phyloP scores from a whole-genome alignment of 73 alveolate genomes.

The Stentor roeselii region DNA sequence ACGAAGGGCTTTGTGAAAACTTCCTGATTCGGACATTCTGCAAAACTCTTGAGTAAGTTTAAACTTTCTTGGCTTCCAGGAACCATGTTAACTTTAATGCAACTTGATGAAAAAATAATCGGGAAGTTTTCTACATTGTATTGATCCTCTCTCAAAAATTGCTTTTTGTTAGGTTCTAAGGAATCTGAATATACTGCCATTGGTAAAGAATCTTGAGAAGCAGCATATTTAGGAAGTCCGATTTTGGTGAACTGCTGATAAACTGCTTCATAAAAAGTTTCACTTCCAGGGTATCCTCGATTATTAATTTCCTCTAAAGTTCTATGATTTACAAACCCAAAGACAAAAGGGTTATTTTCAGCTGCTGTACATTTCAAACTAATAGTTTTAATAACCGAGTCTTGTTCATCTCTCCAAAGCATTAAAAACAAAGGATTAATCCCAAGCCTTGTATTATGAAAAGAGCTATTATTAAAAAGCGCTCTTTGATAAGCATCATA shows the following conservation, averaged over 20 bases:
- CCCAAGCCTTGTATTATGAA: neutral
- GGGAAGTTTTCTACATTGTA: neutral
- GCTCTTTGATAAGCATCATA: neutral
- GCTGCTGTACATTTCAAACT: neutral
- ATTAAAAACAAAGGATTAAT: neutral
- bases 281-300: neutral
- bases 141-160: too few species aligned
- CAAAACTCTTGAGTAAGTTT: neutral
- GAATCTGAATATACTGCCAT: neutral
- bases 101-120: neutral
- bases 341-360: neutral
- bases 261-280: neutral
- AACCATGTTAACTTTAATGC: neutral
- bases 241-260: neutral
- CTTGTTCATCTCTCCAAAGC: neutral
- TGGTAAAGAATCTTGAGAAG: neutral
- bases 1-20: neutral
- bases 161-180: neutral
- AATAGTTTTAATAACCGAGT: neutral
- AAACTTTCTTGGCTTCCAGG: conserved; percentile 14
- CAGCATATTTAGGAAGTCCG: neutral
- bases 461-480: too few species aligned
- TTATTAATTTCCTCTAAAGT: neutral
- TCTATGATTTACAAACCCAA: neutral
- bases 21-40: neutral